Evolutionary conservation across 495 filamentous ascomycete species (phyloP), one percentile per base, ranked within the genome.

Genomic region (Penicillium arizonense): DNA sequence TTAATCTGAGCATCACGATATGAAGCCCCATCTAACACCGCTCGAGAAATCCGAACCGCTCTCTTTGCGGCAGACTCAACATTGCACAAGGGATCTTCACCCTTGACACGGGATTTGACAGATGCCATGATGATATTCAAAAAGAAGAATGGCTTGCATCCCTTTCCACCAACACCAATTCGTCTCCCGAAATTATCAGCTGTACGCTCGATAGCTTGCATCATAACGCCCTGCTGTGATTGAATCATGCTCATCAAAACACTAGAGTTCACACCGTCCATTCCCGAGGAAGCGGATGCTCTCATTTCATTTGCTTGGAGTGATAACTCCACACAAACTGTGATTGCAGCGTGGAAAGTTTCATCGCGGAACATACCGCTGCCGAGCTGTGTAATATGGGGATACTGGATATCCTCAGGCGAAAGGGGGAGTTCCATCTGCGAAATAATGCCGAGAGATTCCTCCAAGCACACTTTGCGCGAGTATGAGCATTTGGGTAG

Each of bases 401-500:
- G 71, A 38, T 58, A 63, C 1, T 58, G 14, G 11, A 57, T 53
- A 0, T 47, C 13, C 13, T 60, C 57, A 0, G 60, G 36, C 24
- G 70, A 44, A 46, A 55, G 12, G 0, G 63, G 56, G n/a, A 67
- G 55, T 30, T 72, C 66, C 63, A 77, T 62, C 33, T 65, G 67
- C 0, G 77, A 78, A 13, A 83, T 58, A 21, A 83, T 73, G 16
- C 77, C 70, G 24, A 82, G 56, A 0, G 78, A 73, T 13, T 69
- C 61, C 28, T 86, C 82, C 0, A 85, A 57, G 36, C 73, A 72
- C 7, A 78, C 60, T 55, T 82, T 85, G 5, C 73, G 77, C 4
- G 82, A 85, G 57, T 77, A 84, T 32, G 79, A 77, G 57, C 77
- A 84, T 51, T 77, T 61, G 0, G 77, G 79, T 13, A 81, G 72